Base-by-base conservation (phyloP, 2,329 filamentous ascomycete species). In the Fusarium staphyleae region DNA sequence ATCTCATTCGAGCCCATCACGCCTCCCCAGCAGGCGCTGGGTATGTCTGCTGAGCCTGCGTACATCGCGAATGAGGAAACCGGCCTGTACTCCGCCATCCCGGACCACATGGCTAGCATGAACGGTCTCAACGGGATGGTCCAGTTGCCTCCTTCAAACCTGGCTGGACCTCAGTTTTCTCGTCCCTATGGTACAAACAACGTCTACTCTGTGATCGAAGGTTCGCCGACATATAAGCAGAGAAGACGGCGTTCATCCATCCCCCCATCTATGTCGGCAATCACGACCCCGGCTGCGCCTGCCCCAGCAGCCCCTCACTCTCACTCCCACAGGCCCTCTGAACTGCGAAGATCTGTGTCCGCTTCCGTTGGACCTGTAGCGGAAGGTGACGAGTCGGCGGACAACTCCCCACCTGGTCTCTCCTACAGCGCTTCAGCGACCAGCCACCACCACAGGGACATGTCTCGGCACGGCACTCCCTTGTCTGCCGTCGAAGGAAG, bases 11-110 rank as follows among this genome's bases (percentile, higher is more conserved):
- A 99, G 81, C 95, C 95, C 45, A 87, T 99, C 66, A 99, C 95
- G 0, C 95, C 95, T 52, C 95, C 95, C 13, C 95, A 98, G 73
- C 91, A 97, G 75, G 86, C 90, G 12, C 77, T 95, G 53, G 87
- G 85, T 58, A 87, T 96, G 63, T 85, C 89, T 55, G 83, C 88
- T 33, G 95, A 99, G 79, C 92, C 95, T 9, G 91, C 95, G 9
- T 99, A 98, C 78, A 96, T 99, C 73, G 91, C 93, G 58, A 97
- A 97, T 72, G 95, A 99, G 78, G 95, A 98, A 74, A 96, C 93
- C 37, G 93, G 93, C 53, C 82, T 98, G 40, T 98, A 97, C 82
- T 93, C 92, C 46, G 93, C 91, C 36, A 96, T 98, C 66, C 92
- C 93, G 10, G 93, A 98, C 69, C 87, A 96, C 70, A 81, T 90